Conservation (phyloP, 1,139 yeast genomes). For the Geotrichum siamense region DNA sequence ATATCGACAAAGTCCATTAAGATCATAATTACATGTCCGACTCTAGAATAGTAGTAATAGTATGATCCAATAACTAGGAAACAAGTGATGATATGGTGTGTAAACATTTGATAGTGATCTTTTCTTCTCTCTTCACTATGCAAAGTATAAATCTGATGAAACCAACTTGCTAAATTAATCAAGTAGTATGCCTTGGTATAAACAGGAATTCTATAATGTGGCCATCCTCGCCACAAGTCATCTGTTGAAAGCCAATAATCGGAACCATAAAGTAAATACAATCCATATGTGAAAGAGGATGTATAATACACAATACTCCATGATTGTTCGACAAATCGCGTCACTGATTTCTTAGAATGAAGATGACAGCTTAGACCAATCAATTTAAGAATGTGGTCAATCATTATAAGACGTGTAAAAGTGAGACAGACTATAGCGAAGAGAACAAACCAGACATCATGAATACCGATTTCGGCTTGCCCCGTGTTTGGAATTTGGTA, state of each 20-base stretch:
- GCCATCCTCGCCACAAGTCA: conserved; percentile 67
- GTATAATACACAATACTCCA: conserved; percentile 65
- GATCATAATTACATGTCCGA: conserved; percentile 72
- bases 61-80: conserved; percentile 65
- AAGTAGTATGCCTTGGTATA: conserved; percentile 63
- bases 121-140: conserved; percentile 73
- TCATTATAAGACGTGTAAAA: conserved; percentile 51
- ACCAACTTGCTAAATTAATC: conserved; percentile 66
- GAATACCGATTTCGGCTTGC: conserved; percentile 24
- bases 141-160: conserved; percentile 70
- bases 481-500: conserved; percentile 22
- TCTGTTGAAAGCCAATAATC: conserved; percentile 56
- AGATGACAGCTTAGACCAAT: conserved; percentile 23
- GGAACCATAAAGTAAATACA: conserved; percentile 49
- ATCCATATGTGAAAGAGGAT: conserved; percentile 51
- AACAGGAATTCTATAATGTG: conserved; percentile 44
- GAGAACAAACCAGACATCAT: conserved; percentile 49
- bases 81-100: conserved; percentile 80
- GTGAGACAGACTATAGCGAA: conserved; percentile 53
- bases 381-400: conserved; percentile 46
- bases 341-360: conserved; percentile 42
- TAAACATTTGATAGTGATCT: conserved; percentile 79
- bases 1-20: conserved; percentile 83
- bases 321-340: conserved; percentile 79
- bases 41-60: conserved; percentile 60